Base-by-base conservation (phyloP, 1,284 basidiomycete species). In the Trichosporon sp. region DNA sequence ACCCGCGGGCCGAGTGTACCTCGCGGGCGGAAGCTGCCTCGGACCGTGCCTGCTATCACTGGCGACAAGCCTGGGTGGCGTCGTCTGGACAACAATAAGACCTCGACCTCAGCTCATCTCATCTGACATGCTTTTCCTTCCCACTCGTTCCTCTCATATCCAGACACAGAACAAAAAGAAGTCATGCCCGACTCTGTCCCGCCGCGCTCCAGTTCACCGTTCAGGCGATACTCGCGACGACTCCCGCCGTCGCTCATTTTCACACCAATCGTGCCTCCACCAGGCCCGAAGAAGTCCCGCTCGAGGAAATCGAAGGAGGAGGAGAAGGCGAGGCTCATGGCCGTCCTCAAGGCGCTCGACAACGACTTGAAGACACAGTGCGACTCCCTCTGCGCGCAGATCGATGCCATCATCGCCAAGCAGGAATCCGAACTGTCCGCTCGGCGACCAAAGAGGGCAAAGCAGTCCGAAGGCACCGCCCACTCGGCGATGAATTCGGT, bases 381-480 rank as follows among this genome's bases (percentile, higher is more conserved):
- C 32, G 32, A 32, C 31, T n/a, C 32, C 8, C 59, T 63, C 14
- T 37, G 59, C n/a, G 31, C 59, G 1, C 59, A 63, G 31, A 63
- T 63, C 59, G 59, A 63, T 8, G 59, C 32, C 59, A 63, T 63
- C 59, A 63, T 63, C 14, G 59, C 59, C 31, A 35, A 35, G 35
- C 59, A 63, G 32, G 59, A 35, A 14, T 32, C 59, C 6, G 21
- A 26, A 3, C 10, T 54, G 51, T 26, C 51, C 19, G 51, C 19
- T 26, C n/a, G 51, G 51, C 51, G 19, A 54, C 51, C 51, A 26
- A 54, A 54, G 19, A 54, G 51, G 51, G 10, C n/a, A 5, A 26
- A 21, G 51, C 51, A 19, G 19, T 10, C 51, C 51, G n/a, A 54
- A 16, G 19, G 16, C 19, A 26, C 19, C 10, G 56, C 32, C 26